phyloP scores from a whole-genome alignment of 805 yeast species.

The Starmerella sp. region DNA sequence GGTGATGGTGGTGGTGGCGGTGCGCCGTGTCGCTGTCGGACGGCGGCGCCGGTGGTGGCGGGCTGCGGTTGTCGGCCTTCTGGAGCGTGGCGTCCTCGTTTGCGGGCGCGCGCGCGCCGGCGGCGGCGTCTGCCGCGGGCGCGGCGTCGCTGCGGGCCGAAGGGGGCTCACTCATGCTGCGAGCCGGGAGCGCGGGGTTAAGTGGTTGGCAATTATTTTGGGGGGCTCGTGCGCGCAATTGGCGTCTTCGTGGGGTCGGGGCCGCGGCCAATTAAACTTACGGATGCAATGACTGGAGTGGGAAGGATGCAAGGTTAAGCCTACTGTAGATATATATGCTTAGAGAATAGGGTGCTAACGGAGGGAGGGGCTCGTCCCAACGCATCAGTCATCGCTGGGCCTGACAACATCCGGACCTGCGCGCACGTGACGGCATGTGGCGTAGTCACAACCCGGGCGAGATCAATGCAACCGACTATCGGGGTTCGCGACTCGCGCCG shows the following conservation, averaged over 20 bases:
- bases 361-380: neutral
- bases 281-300: neutral
- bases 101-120: neutral
- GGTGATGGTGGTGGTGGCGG: neutral
- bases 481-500: neutral
- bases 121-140: neutral
- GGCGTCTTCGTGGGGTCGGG: neutral
- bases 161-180: neutral
- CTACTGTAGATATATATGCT: neutral
- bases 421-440: conserved; percentile 4
- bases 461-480: neutral
- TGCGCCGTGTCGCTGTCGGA: neutral
- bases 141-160: neutral
- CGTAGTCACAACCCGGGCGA: neutral
- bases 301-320: neutral
- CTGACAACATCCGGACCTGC: neutral
- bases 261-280: neutral
- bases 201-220: neutral
- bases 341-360: neutral
- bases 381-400: conserved; percentile 3
- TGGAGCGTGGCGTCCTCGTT: neutral
- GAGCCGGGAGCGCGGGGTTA: neutral
- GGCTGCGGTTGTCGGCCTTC: neutral
- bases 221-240: neutral
- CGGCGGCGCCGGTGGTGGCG: neutral